Conservation (phyloP, 805 yeast genomes). For the Myxozyma udenii region DNA sequence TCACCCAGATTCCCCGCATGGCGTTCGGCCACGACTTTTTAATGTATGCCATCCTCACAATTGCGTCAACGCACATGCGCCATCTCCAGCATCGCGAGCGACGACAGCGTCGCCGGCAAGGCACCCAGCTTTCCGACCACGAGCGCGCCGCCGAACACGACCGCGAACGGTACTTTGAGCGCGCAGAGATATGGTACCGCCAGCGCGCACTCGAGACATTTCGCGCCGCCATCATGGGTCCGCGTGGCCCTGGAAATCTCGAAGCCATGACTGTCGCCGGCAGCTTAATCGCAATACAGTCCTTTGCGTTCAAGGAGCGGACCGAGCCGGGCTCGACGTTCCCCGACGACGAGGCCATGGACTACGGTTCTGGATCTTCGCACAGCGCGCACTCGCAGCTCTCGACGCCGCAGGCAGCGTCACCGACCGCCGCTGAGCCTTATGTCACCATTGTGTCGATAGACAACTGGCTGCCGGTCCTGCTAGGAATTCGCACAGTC, state of each 20-base stretch:
- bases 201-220: constrained; percentile 30
- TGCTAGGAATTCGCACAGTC: constrained; percentile 26
- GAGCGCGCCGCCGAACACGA: constrained; percentile 2
- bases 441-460: constrained; percentile 15
- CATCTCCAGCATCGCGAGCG: constrained; percentile 6
- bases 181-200: constrained; percentile 30
- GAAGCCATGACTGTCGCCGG: constrained; percentile 29
- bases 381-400: not conserved
- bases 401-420: constrained; percentile 1
- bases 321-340: not conserved
- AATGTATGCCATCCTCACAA: constrained; percentile 30
- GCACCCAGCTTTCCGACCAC: not conserved
- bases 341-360: constrained; percentile 5
- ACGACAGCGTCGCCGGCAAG: not conserved
- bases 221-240: constrained; percentile 24
- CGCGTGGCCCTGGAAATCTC: constrained; percentile 17
- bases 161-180: constrained; percentile 21
- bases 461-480: constrained; percentile 27
- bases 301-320: constrained; percentile 26
- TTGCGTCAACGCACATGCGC: constrained; percentile 27
- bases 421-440: not conserved
- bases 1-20: constrained; percentile 23
- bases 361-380: not conserved
- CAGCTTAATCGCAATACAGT: constrained; percentile 28
- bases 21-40: constrained; percentile 27